Percentiles rank a stretch among this genome's conserved stretches.
Evolutionary conservation across 345 rosid species (phyloP).

Genomic region (Rubroshorea leprosula): DNA sequence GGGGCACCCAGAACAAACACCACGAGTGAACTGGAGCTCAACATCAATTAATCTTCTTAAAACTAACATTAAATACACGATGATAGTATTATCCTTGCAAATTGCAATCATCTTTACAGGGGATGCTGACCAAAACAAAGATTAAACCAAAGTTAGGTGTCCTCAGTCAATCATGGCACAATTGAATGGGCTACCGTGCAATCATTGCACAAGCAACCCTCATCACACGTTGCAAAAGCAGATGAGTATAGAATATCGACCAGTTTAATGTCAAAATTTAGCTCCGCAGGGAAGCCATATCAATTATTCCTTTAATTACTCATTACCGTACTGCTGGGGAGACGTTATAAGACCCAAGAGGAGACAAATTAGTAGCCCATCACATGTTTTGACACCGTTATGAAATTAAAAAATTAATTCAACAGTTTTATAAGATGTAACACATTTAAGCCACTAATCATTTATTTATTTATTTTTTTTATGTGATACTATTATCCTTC

Average conservation of each 20-base stretch:
- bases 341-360: too few species aligned
- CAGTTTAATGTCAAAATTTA: constrained; percentile 7
- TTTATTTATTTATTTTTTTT: too few species aligned
- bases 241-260: not conserved
- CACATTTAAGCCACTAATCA: too few species aligned
- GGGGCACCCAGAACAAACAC: not conserved
- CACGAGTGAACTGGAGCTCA: not conserved
- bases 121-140: not conserved
- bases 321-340: too few species aligned
- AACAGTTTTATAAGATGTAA: too few species aligned
- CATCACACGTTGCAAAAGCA: constrained; percentile 6
- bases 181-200: not conserved
- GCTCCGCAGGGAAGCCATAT: not conserved
- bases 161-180: not conserved
- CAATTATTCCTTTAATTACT: constrained; percentile 17
- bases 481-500: too few species aligned
- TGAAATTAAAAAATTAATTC: too few species aligned
- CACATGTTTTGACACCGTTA: too few species aligned
- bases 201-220: constrained; percentile 1
- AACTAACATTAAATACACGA: not conserved
- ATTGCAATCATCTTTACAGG: not conserved
- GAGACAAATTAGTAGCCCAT: too few species aligned
- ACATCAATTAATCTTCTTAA: not conserved
- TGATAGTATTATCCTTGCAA: not conserved
- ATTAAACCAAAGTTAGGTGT: not conserved